Conservation (phyloP, 202 grass and related monocot genomes). For the Panicum virgatum region DNA sequence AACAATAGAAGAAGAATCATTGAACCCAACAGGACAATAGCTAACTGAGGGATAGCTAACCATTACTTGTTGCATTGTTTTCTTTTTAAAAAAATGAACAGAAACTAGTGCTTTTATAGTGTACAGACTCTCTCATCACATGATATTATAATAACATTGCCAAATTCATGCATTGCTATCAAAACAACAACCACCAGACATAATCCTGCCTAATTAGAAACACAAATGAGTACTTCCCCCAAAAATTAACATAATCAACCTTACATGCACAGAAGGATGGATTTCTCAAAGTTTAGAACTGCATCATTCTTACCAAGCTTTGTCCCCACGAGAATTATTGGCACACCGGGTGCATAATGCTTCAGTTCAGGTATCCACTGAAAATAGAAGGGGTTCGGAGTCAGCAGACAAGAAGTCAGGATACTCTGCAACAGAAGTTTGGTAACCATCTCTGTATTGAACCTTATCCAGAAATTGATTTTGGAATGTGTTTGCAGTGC, state of each 20-base stretch:
- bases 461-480: not conserved
- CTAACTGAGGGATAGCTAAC: not conserved
- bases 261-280: not conserved
- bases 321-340: slow-evolving; percentile 91
- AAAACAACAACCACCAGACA: not conserved
- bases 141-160: not conserved
- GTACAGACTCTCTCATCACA: not conserved
- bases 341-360: slow-evolving; percentile 95
- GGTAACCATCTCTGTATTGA: not conserved
- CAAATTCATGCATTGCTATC: not conserved
- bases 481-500: slow-evolving; percentile 9
- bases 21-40: not conserved
- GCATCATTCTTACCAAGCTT: slow-evolving; percentile 71
- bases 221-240: not conserved
- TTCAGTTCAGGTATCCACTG: slow-evolving; percentile 97
- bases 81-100: not conserved
- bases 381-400: slow-evolving; percentile 35
- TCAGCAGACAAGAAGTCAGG: not conserved
- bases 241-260: not conserved
- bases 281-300: not conserved
- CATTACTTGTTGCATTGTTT: not conserved
- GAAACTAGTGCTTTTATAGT: slow-evolving; percentile 3
- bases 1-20: not conserved
- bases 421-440: not conserved
- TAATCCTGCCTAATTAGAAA: not conserved